These are phyloP conservation scores for Aspergillus ochraceoroseus DNA, from an alignment of 2,329 filamentous ascomycete species.

Conservation along the genomic window DNA sequence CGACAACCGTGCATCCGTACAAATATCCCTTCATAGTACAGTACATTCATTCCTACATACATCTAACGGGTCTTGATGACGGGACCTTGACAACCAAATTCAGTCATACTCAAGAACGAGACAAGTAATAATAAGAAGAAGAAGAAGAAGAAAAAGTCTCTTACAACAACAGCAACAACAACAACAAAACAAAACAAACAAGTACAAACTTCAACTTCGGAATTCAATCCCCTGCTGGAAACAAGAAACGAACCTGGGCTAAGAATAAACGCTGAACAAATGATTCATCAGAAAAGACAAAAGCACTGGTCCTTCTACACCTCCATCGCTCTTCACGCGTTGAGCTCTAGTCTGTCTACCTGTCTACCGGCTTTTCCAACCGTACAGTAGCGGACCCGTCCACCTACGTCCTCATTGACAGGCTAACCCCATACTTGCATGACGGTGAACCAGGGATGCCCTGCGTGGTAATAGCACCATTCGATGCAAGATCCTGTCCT, in stretches of 20 bases:
- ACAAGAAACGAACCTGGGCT: constrained; percentile 1
- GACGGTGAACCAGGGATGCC: constrained; percentile 10
- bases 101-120: no score
- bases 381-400: constrained; percentile 8
- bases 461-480: constrained; percentile 7
- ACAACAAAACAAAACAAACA: no score
- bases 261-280: constrained; percentile 9
- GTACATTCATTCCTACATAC: no score
- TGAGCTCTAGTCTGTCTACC: constrained; percentile 8
- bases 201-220: no score
- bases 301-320: constrained; percentile 7
- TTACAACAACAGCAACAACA: no score
- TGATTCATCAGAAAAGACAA: constrained; percentile 13
- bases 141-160: no score
- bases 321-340: constrained; percentile 8
- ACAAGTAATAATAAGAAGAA: no score
- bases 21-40: no score
- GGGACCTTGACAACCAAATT: no score
- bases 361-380: constrained; percentile 9
- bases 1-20: neutral
- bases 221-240: neutral
- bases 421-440: constrained; percentile 1
- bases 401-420: neutral
- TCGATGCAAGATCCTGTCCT: constrained; percentile 11
- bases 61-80: constrained; percentile 5